Evolutionary conservation across 2,329 filamentous ascomycete genomes (phyloP), one percentile per base, ranked within the genome.

Genomic region (Aotearoamyces nothofagi): DNA sequence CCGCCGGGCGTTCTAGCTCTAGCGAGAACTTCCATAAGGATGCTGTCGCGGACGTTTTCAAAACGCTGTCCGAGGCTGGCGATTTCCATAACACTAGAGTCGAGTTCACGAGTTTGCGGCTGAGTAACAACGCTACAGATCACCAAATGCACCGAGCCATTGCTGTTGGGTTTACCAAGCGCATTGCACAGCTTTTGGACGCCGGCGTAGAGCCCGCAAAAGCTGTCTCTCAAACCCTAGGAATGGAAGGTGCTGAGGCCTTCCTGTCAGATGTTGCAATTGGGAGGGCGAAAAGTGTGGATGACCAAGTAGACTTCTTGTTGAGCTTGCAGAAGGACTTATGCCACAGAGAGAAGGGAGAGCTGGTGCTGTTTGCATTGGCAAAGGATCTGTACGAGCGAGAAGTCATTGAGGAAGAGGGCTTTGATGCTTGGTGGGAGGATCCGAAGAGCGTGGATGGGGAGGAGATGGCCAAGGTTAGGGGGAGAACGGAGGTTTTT

Each of bases 21-120:
- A 58, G 64, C 13, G 63, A 66, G 33, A 63, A 73, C 33, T 96
- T 96, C 64, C 81, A 93, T 50, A 66, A 77, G 36, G 87, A 94
- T 46, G 87, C 87, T 15, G 80, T 87, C 3, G 65, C 75, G 39
- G 87, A 82, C 35, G 68, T 96, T n/a, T 66, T 86, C 36, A 86
- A 94, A 45, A 80, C 83, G 14, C 63, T 96, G 23, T 76, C 78
- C 29, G 78, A 75, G 13, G 68, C 70, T 9, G 69, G 73, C 8
- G 81, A 92, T 48, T 90, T 92, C 38, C 86, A 93, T 45, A 63
- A 63, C 3, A 69, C 71, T 27, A 83, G 87, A 50, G 69, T 96
- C 17, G 90, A 98, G 51, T 79, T 98, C 37, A 92, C 86, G 60
- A 81, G 83, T 26, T 63, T 96, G n/a, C 78, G 87, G 8, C 81